Evolutionary conservation across 2,329 filamentous ascomycete genomes (phyloP), one percentile per base, ranked within the genome.

Genomic region (Trichophyton schoenleinii): DNA sequence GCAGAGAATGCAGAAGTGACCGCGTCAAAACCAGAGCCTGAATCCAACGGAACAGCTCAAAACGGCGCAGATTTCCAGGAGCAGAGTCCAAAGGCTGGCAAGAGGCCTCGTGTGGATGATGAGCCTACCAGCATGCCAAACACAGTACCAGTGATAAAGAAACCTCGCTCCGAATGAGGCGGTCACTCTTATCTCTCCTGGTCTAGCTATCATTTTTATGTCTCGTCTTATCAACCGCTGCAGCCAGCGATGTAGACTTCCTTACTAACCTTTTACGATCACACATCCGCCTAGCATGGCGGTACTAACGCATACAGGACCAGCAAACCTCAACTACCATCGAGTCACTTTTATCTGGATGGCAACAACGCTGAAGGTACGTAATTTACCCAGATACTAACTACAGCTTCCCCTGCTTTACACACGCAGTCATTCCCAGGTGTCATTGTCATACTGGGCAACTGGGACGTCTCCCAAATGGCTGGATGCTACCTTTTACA

Each of bases 1-100:
- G 57, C 66, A 5, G 65, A 67, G 48, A 68, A 68, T 28, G 66
- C 71, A 9, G 68, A 67, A 36, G 74, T 79, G 55, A 68, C 75
- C 59, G 72, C 76, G 60, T 70, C 71, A 46, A 13, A 38, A 5
- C 28, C 18, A 15, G 52, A 55, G 20, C 20, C 22, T 13, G 46
- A 25, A 52, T 28, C 46, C 46, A 52, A 52, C 18, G 52, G 15
- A 6, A 36, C 13, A 18, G 13, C n/a, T 34, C 65, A 69, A 8
- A 66, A 69, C 41, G 61, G 44, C 13, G 60, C 69, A 46, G 69
- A 68, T 25, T 64, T 67, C 36, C 60, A 67, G 31, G 69, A 70
- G 60, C 65, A 67, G 53, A 63, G 64, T 28, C 65, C 64, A 53
- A 60, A 67, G 13, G n/a, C 59, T 42, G 57, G 20, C 22, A 64